A percentile compares a stretch with the other conserved stretches of the same genome.
Conservation (phyloP, 2,329 filamentous ascomycete species). For the Sarocladiaceae sp. region DNA sequence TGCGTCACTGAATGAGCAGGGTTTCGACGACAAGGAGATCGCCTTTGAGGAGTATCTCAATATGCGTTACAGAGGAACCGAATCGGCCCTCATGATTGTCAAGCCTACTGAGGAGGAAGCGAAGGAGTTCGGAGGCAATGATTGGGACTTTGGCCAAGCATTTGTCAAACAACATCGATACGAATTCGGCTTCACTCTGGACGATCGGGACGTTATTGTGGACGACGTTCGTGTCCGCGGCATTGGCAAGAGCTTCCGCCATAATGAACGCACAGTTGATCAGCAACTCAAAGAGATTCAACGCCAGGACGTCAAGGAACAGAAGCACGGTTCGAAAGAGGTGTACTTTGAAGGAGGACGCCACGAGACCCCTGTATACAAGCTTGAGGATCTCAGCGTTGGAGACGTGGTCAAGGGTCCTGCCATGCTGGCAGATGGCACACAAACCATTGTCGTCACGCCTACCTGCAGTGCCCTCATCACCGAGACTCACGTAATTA, state of each 20-base stretch:
- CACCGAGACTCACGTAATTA: slow-evolving; percentile 82
- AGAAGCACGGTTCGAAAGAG: slow-evolving; percentile 60
- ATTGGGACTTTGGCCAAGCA: slow-evolving; percentile 79
- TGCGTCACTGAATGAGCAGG: slow-evolving; percentile 66
- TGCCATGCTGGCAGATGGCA: slow-evolving; percentile 81
- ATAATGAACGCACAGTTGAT: slow-evolving; percentile 76
- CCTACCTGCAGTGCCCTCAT: slow-evolving; percentile 73
- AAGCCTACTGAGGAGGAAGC: slow-evolving; percentile 64
- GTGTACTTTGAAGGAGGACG: slow-evolving; percentile 86
- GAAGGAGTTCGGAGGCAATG: slow-evolving; percentile 56
- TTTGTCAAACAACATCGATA: slow-evolving; percentile 86
- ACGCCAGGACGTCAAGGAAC: slow-evolving; percentile 52
- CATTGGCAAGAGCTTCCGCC: slow-evolving; percentile 83
- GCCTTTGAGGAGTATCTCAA: slow-evolving; percentile 91
- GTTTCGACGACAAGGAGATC: slow-evolving; percentile 70
- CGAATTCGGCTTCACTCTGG: slow-evolving; percentile 87
- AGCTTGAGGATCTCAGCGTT: slow-evolving; percentile 67
- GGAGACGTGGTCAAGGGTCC: slow-evolving; percentile 74
- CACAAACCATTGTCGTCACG: slow-evolving; percentile 88
- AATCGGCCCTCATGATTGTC: slow-evolving; percentile 86
- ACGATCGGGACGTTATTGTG: slow-evolving; percentile 80
- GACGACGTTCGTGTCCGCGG: slow-evolving; percentile 86
- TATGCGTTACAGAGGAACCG: slow-evolving; percentile 86
- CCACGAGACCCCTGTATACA: slow-evolving; percentile 75
- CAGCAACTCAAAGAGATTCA: slow-evolving; percentile 71